Percentiles rank a stretch among this genome's conserved stretches.
Evolutionary conservation across 2,329 filamentous ascomycete genomes (phyloP).

Genomic region (Cephalotrichum gorgonifer): DNA sequence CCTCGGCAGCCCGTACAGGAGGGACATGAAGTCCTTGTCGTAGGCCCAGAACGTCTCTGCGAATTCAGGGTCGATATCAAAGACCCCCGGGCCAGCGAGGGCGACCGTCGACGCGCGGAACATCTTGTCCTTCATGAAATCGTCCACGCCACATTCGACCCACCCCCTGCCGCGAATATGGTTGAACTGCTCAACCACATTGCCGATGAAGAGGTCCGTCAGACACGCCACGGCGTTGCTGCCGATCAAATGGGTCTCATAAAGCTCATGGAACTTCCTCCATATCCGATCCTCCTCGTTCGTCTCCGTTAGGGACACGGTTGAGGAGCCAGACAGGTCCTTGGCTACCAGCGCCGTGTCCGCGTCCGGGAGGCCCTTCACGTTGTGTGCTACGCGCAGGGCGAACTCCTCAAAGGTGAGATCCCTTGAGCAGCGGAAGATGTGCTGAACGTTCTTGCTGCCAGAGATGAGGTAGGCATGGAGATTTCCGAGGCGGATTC

Average conservation of each 20-base stretch:
- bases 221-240: conserved; percentile 9
- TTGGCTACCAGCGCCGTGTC: conserved; percentile 10
- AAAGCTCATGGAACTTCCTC: conserved; percentile 13
- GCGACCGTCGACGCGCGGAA: conserved; percentile 13
- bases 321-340: conserved; percentile 12
- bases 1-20: conserved; percentile 12
- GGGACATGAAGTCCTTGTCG: conserved; percentile 13
- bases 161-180: not conserved
- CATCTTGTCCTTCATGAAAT: conserved; percentile 13
- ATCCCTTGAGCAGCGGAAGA: conserved; percentile 13
- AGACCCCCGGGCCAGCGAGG: conserved; percentile 9
- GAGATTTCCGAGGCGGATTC: conserved; percentile 11
- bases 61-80: conserved; percentile 10
- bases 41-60: conserved; percentile 13
- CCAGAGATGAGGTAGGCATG: conserved; percentile 13
- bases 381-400: conserved; percentile 13
- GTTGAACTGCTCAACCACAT: not conserved
- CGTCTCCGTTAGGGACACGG: conserved; percentile 9
- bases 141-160: conserved; percentile 10
- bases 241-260: conserved; percentile 11
- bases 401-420: conserved; percentile 14
- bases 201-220: conserved; percentile 10
- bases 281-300: conserved; percentile 12
- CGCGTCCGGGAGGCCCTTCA: conserved; percentile 10
- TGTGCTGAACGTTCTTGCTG: conserved; percentile 11